Evolutionary conservation across 169 alveolate species (phyloP).

Genomic region (Plasmodium gaboni): DNA sequence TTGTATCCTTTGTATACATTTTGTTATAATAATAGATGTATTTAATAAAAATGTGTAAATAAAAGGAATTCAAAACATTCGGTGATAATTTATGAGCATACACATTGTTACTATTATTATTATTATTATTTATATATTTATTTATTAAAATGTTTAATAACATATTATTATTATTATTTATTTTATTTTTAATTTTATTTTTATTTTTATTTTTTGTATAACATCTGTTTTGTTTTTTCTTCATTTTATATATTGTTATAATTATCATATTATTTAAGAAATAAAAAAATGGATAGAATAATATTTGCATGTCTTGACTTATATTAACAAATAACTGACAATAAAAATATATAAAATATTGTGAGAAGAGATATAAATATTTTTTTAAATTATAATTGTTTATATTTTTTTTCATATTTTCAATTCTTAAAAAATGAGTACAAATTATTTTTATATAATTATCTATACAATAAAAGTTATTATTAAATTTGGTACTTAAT

Average conservation of each 20-base stretch:
- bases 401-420: not conserved
- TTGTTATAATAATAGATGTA: slow-evolving; percentile 42
- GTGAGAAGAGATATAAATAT: slow-evolving; percentile 17
- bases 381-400: not conserved
- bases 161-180: slow-evolving; percentile 2
- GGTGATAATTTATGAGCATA: slow-evolving; percentile 7
- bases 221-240: not conserved
- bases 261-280: slow-evolving; percentile 29
- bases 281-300: slow-evolving; percentile 57
- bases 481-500: slow-evolving; percentile 42
- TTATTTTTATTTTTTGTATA: not conserved
- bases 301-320: slow-evolving; percentile 22
- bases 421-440: slow-evolving; percentile 24
- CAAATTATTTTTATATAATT: slow-evolving; percentile 42
- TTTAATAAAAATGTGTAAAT: slow-evolving; percentile 30
- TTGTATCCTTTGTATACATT: slow-evolving; percentile 1
- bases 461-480: slow-evolving; percentile 51
- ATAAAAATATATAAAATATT: slow-evolving; percentile 54
- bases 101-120: not conserved
- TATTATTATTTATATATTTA: slow-evolving; percentile 5
- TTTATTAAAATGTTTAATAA: not conserved
- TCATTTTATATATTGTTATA: slow-evolving; percentile 19
- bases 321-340: slow-evolving; percentile 43
- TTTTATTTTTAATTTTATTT: not conserved
- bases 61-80: slow-evolving; percentile 13